Percentiles rank a stretch among this genome's conserved stretches.
Evolutionary conservation across 306 rosid genomes (phyloP).

Genomic region (Trifolium fragiferum): DNA sequence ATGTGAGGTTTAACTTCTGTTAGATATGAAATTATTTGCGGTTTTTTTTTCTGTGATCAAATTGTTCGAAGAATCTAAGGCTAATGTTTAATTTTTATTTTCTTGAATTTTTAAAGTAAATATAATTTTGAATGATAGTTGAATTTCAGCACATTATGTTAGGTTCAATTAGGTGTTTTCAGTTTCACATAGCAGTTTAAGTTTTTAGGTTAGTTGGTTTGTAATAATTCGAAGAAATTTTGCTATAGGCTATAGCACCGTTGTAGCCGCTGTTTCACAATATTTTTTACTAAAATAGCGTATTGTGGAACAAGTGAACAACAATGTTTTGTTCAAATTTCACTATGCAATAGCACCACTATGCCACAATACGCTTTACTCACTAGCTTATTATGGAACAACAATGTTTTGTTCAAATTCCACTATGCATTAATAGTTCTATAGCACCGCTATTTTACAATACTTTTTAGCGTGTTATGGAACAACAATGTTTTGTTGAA

Average conservation of each 20-base stretch:
- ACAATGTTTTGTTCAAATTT: too few relatives aligned
- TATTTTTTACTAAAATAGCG: too few relatives aligned
- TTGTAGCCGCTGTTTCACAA: too few relatives aligned
- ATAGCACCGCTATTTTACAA: too few relatives aligned
- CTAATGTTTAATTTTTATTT: background rate
- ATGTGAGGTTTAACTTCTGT: constrained; percentile 56
- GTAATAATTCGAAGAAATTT: background rate
- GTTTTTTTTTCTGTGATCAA: background rate
- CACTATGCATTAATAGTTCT: background rate
- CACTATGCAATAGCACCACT: too few relatives aligned
- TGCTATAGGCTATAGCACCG: too few relatives aligned
- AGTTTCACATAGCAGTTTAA: background rate
- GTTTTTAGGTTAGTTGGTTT: background rate
- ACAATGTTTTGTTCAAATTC: background rate
- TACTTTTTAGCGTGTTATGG: too few relatives aligned
- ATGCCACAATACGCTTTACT: too few relatives aligned
- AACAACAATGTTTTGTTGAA: too few relatives aligned
- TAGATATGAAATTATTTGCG: background rate
- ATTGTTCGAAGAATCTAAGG: background rate
- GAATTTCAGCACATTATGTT: background rate
- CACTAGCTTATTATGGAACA: too few relatives aligned
- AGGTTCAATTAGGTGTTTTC: background rate
- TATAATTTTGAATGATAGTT: background rate
- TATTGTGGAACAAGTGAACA: too few relatives aligned
- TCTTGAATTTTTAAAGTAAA: background rate